Conservation (phyloP, 2,329 filamentous ascomycete genomes). For the Fusarium miscanthi region DNA sequence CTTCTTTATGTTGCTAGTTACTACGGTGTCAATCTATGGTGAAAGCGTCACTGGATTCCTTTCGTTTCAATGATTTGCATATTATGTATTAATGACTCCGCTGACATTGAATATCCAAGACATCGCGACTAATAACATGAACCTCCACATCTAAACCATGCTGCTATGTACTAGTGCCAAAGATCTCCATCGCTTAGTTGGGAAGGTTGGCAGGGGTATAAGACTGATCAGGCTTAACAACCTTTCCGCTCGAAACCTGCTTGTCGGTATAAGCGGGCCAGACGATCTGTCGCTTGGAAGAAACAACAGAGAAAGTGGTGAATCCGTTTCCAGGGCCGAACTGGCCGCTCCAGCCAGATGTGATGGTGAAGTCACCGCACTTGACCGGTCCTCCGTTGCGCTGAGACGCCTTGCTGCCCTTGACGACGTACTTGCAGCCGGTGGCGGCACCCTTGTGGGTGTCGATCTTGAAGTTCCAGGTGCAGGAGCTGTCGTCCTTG, state of each 20-base stretch:
- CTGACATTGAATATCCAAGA: background rate
- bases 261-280: slow-evolving; percentile 65
- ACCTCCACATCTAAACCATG: background rate
- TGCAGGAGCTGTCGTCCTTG: slow-evolving; percentile 52
- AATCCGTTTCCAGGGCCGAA: slow-evolving; percentile 64
- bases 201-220: slow-evolving; percentile 50
- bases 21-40: rapidly evolving
- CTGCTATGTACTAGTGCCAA: background rate
- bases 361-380: slow-evolving; percentile 63
- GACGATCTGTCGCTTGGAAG: slow-evolving; percentile 54
- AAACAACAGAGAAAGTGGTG: slow-evolving; percentile 62
- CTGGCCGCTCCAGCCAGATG: slow-evolving; percentile 65
- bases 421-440: slow-evolving; percentile 45
- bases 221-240: slow-evolving; percentile 61
- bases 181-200: background rate
- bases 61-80: rapidly evolving
- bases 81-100: background rate
- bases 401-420: slow-evolving; percentile 49
- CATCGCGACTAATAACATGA: background rate
- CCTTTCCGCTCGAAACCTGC: slow-evolving; percentile 56
- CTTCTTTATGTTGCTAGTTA: background rate
- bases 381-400: slow-evolving; percentile 52
- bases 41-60: background rate
- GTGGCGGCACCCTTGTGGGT: slow-evolving; percentile 54
- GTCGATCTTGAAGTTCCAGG: slow-evolving; percentile 57